phyloP scores from a whole-genome alignment of 2,329 filamentous ascomycete genomes.

The Fusarium graminum region DNA sequence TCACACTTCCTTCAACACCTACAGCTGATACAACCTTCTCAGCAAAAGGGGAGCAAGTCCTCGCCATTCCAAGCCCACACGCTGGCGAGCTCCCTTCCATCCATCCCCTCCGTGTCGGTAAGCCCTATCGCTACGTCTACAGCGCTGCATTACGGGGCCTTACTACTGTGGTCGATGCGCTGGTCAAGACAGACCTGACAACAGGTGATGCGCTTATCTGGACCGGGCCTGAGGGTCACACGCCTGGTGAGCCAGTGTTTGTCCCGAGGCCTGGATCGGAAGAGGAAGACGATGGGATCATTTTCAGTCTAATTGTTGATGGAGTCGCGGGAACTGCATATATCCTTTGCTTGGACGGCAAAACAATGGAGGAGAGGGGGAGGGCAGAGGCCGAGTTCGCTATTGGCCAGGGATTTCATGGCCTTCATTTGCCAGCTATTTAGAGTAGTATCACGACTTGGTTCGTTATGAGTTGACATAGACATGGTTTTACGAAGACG shows the following conservation, averaged over 20 bases:
- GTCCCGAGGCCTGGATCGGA: conserved; percentile 60
- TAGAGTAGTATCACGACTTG: not conserved
- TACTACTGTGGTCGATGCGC: conserved; percentile 71
- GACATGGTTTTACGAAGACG: not conserved
- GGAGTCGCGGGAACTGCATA: conserved; percentile 71
- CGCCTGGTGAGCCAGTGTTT: conserved; percentile 78
- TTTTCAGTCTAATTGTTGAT: conserved; percentile 74
- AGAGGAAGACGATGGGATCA: conserved; percentile 72
- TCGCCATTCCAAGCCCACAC: conserved; percentile 66
- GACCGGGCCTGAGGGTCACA: conserved; percentile 69
- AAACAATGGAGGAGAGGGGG: conserved; percentile 72
- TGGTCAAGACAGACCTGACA: conserved; percentile 74
- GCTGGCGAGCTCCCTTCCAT: conserved; percentile 75
- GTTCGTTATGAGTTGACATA: not conserved
- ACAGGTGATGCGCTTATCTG: conserved; percentile 68
- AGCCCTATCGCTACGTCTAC: conserved; percentile 72
- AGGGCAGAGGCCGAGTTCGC: conserved; percentile 72
- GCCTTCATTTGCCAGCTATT: conserved; percentile 58
- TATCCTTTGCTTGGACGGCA: conserved; percentile 73
- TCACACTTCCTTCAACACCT: conserved; percentile 52
- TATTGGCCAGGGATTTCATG: conserved; percentile 76
- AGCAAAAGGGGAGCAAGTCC: conserved; percentile 51
- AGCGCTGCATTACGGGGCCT: conserved; percentile 67
- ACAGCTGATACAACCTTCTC: conserved; percentile 34
- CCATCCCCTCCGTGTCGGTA: conserved; percentile 67